Evolutionary conservation across 2,329 filamentous ascomycete genomes (phyloP).

Genomic region (Aspergillus candidus): DNA sequence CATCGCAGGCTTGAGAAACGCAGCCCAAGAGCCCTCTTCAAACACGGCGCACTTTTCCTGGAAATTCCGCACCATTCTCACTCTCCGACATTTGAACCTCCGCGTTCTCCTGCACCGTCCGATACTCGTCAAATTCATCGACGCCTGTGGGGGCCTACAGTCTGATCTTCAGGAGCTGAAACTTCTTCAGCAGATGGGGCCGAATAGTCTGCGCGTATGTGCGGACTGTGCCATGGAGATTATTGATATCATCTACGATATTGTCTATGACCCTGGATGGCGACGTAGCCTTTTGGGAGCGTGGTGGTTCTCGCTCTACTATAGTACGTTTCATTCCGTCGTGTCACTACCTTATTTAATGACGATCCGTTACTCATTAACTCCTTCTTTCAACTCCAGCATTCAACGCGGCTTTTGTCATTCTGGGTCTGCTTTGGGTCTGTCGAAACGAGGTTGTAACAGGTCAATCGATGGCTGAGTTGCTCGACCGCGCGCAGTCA

Average conservation of each 20-base stretch:
- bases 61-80: slow-evolving; percentile 40
- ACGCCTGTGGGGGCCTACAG: slow-evolving; percentile 8
- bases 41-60: slow-evolving; percentile 9
- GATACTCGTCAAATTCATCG: slow-evolving; percentile 36
- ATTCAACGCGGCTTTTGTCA: slow-evolving; percentile 29
- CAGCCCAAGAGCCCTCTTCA: neutral
- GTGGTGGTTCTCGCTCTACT: slow-evolving; percentile 31
- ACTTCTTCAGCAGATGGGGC: slow-evolving; percentile 27
- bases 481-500: too few relatives aligned
- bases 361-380: too few relatives aligned
- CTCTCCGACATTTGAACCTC: slow-evolving; percentile 39
- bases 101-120: slow-evolving; percentile 39
- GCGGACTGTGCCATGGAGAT: slow-evolving; percentile 27
- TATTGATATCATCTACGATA: slow-evolving; percentile 19
- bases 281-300: slow-evolving; percentile 21
- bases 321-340: slow-evolving; percentile 23
- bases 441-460: too few relatives aligned
- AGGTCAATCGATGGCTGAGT: too few relatives aligned
- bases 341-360: too few relatives aligned
- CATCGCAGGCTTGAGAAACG: neutral
- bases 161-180: slow-evolving; percentile 13
- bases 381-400: slow-evolving; percentile 14
- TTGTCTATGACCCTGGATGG: slow-evolving; percentile 15
- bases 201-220: slow-evolving; percentile 29
- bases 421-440: slow-evolving; percentile 17